Evolutionary conservation across 2,329 filamentous ascomycete species (phyloP).

Genomic region (Beauveria medogensis): DNA sequence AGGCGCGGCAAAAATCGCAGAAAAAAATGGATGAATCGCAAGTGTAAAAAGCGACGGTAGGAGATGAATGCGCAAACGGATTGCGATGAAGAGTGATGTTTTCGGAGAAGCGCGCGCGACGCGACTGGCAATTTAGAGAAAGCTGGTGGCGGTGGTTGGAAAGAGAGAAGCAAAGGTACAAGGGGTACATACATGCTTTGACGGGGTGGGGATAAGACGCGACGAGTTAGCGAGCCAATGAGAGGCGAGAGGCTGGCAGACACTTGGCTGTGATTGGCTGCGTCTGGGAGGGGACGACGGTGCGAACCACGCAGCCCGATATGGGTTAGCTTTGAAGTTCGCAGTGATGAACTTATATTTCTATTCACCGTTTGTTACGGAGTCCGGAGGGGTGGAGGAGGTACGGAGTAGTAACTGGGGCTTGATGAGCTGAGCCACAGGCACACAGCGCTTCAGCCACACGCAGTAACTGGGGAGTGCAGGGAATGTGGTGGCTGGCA

Average conservation of each 20-base stretch:
- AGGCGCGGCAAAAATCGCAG: background rate
- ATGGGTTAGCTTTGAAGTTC: background rate
- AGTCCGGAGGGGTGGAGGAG: too few species aligned
- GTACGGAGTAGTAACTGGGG: too few species aligned
- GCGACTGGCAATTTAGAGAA: conserved; percentile 4
- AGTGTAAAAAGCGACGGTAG: background rate
- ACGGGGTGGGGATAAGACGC: background rate
- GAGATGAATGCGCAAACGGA: background rate
- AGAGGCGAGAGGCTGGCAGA: background rate
- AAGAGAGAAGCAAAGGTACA: background rate
- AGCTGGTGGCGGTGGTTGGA: conserved; percentile 2
- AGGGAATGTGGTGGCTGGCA: too few species aligned
- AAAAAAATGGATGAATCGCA: background rate
- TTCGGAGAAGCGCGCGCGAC: conserved; percentile 2
- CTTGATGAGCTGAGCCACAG: too few species aligned
- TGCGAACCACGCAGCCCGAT: background rate
- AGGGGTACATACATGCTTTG: background rate
- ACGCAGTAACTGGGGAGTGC: too few species aligned
- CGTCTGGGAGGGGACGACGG: background rate
- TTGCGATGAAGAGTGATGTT: background rate
- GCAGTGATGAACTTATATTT: too few species aligned
- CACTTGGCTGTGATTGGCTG: background rate
- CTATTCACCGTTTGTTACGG: too few species aligned
- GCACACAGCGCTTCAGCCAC: too few species aligned
- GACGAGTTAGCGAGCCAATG: background rate